A percentile compares a stretch with the other conserved stretches of the same genome.
Evolutionary conservation across 164 flowering plant species (phyloP).

Genomic region (Umbellularia californica): DNA sequence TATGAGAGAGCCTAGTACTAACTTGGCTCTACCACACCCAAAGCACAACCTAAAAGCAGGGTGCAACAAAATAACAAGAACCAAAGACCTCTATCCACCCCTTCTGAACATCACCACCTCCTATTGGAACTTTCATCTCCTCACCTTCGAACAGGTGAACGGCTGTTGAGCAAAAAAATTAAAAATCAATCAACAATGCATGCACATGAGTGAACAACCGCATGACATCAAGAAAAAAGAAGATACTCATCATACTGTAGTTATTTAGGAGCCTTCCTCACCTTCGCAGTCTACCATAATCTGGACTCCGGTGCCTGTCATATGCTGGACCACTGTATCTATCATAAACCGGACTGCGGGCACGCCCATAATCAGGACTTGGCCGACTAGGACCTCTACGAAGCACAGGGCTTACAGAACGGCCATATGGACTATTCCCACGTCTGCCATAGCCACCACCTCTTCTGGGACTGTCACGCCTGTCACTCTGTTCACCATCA

Average conservation of each 20-base stretch:
- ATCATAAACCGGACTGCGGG: conserved; percentile 34
- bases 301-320: conserved; percentile 28
- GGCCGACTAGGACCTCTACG: conserved; percentile 21
- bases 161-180: conserved; percentile 31
- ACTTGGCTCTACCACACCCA: not conserved
- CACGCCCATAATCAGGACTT: conserved; percentile 41
- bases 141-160: conserved; percentile 61
- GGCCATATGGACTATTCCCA: conserved; percentile 26
- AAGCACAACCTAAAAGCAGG: not conserved
- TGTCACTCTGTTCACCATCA: conserved; percentile 66
- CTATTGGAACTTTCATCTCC: conserved; percentile 32
- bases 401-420: conserved; percentile 27
- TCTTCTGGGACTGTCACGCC: conserved; percentile 58
- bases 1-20: too few species aligned
- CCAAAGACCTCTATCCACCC: not conserved
- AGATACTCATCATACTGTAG: not conserved
- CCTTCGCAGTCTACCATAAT: conserved; percentile 32
- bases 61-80: too few species aligned
- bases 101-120: not conserved
- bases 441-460: conserved; percentile 24
- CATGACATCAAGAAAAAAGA: not conserved
- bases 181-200: not conserved
- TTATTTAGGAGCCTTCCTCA: not conserved
- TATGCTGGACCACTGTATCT: conserved; percentile 23
- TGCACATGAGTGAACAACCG: not conserved